phyloP scores from a whole-genome alignment of 2,329 filamentous ascomycete species.

The Pseudopyrenochaeta lycopersici region DNA sequence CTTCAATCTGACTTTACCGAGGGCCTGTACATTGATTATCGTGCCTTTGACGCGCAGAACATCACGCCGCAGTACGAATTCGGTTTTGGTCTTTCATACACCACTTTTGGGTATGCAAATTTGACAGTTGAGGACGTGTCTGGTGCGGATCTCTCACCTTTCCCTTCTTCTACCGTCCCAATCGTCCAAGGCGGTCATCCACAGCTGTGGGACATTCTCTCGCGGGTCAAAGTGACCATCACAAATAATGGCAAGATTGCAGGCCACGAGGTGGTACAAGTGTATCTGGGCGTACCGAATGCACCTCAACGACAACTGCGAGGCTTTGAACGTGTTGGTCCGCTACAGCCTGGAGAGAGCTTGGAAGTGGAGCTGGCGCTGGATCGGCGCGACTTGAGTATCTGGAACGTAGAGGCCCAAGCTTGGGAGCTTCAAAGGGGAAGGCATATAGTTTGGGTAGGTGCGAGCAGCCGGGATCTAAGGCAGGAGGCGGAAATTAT shows the following conservation, averaged over 20 bases:
- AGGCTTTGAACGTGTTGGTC: slow-evolving; percentile 77
- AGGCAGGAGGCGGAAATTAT: slow-evolving; percentile 28
- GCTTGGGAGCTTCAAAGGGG: slow-evolving; percentile 71
- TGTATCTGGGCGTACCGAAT: slow-evolving; percentile 70
- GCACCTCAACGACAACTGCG: slow-evolving; percentile 73
- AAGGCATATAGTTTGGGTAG: slow-evolving; percentile 41
- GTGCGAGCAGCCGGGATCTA: slow-evolving; percentile 48
- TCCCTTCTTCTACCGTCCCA: slow-evolving; percentile 15
- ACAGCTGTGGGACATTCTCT: slow-evolving; percentile 71
- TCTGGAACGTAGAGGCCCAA: slow-evolving; percentile 79
- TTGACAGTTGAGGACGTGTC: too few species aligned
- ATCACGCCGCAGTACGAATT: slow-evolving; percentile 79
- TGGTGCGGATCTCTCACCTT: background rate
- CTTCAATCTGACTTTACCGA: slow-evolving; percentile 80
- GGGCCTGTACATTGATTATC: slow-evolving; percentile 82
- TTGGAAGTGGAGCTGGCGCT: slow-evolving; percentile 71
- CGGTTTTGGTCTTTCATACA: slow-evolving; percentile 78
- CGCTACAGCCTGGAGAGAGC: slow-evolving; percentile 71
- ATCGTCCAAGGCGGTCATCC: slow-evolving; percentile 48
- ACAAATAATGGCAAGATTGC: slow-evolving; percentile 72
- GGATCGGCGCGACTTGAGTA: slow-evolving; percentile 81
- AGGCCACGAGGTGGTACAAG: slow-evolving; percentile 76
- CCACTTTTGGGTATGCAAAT: slow-evolving; percentile 63
- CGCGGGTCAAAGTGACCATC: slow-evolving; percentile 70
- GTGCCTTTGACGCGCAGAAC: slow-evolving; percentile 72